Base-by-base conservation (phyloP, 129 eudicot genomes). In the Ambrosia trifida region DNA sequence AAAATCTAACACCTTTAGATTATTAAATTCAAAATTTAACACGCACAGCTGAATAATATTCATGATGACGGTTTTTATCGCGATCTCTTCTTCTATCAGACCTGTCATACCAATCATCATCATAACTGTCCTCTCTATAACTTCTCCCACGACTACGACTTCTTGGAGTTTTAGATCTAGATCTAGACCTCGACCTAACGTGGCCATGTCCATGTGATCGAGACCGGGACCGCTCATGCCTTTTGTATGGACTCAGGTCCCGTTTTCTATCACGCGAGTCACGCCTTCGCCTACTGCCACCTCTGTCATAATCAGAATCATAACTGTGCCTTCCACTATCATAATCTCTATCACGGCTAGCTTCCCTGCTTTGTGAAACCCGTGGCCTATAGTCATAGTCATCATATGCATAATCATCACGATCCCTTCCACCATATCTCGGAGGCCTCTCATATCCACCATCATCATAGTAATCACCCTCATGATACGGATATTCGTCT, bases 291-390 rank as follows among this genome's bases (percentile, higher is more conserved):
- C 93, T 87, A 54, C 85, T 73, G 43, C 97, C 80, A 43, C 97
- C 83, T 79, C 98, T 82, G 12, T 89, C 98, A 77, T 93, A 80
- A 76, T 93, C 98, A 56, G 95, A 89, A 81, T 94, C 98, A 78
- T 89, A 81, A 77, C 97, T 85, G 40, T 66, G 87, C 60, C 95
- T 85, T 31, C 89, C 90, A 68, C 87, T 76, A 40, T 87, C 97
- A 82, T 83, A 82, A 70, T 94, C 98, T 82, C 93, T 85, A 65
- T 94, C 98, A 62, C 96, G 90, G 76, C 98, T 94, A 75, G 78
- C 91, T 73, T 89, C 95, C 72, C 92, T 76, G 78, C 82, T 66
- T 12, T 78, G 83, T 18, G 93, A 76, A 68, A 68, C 31, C 33
- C 88, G 95, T 60, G 86, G 72, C 65, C 93, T 85, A 36, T 85